A percentile compares a stretch with the other conserved stretches of the same genome.
These are phyloP conservation scores for Lumnitzera racemosa DNA, from an alignment of 345 rosid genomes.

Conservation along the genomic window DNA sequence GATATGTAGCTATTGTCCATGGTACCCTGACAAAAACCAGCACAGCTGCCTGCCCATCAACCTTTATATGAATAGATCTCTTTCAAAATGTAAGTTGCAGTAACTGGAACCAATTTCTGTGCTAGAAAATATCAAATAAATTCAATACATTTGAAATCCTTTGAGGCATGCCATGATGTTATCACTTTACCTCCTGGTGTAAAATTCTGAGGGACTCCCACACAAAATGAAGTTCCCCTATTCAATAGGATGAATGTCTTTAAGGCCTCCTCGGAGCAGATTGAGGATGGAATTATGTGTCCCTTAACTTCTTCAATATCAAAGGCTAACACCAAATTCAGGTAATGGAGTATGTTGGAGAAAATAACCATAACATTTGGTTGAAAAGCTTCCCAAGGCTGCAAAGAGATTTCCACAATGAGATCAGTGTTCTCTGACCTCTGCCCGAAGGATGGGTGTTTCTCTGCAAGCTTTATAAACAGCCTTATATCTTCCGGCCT, in stretches of 20 bases:
- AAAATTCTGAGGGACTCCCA: conserved; percentile 73
- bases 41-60: conserved; percentile 67
- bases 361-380: conserved; percentile 92
- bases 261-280: conserved; percentile 57
- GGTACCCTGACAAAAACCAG: conserved; percentile 93
- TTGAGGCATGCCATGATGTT: conserved; percentile 8
- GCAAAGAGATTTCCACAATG: conserved; percentile 88
- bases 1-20: conserved; percentile 91
- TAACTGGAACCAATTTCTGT: neutral
- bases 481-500: conserved; percentile 98
- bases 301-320: conserved; percentile 90
- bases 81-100: neutral
- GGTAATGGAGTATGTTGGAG: conserved; percentile 92
- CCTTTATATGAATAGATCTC: conserved; percentile 25
- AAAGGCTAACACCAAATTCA: conserved; percentile 83
- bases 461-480: conserved; percentile 89
- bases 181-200: conserved; percentile 53
- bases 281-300: conserved; percentile 71
- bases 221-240: conserved; percentile 57
- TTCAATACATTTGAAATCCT: conserved; percentile 5
- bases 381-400: conserved; percentile 89
- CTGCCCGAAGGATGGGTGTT: conserved; percentile 86
- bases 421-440: conserved; percentile 94
- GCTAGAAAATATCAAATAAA: neutral
- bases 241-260: conserved; percentile 76